A percentile compares a stretch with the other conserved stretches of the same genome.
Conservation (phyloP, 2,329 filamentous ascomycete species). For the Colletotrichum tabaci region DNA sequence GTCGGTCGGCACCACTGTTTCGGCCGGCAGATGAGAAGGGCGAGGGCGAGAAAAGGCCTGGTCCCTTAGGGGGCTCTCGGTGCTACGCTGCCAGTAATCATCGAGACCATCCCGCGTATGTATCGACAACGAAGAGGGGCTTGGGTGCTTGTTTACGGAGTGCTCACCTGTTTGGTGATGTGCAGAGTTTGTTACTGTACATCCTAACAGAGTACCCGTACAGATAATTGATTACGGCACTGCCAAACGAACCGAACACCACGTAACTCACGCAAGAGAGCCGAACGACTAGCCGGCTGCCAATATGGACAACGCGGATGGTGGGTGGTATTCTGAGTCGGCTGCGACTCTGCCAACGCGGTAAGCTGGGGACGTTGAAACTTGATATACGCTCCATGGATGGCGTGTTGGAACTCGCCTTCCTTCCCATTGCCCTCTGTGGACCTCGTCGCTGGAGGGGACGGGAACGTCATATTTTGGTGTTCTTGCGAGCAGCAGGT, state of each 20-base stretch:
- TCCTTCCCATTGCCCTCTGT: background rate
- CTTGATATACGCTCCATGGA: background rate
- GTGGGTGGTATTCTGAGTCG: background rate
- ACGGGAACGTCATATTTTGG: background rate
- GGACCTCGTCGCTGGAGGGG: background rate
- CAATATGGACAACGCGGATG: background rate
- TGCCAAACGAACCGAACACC: background rate
- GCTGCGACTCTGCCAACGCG: background rate
- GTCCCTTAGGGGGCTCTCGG: too few relatives aligned
- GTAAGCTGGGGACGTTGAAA: background rate
- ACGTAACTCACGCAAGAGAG: background rate
- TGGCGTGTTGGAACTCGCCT: background rate
- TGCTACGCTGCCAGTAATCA: constrained; percentile 26
- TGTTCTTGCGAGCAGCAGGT: background rate
- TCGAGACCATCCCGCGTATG: constrained; percentile 13
- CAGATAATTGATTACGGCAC: background rate
- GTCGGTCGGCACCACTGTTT: constrained; percentile 2
- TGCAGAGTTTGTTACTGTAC: background rate
- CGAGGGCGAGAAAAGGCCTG: background rate
- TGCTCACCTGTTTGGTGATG: background rate
- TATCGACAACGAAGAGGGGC: background rate
- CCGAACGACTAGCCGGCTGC: background rate
- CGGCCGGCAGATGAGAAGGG: background rate
- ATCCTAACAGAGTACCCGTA: too few relatives aligned
- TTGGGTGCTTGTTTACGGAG: background rate